phyloP scores from a whole-genome alignment of 2,329 filamentous ascomycete genomes.

The Colletotrichum sp. region DNA sequence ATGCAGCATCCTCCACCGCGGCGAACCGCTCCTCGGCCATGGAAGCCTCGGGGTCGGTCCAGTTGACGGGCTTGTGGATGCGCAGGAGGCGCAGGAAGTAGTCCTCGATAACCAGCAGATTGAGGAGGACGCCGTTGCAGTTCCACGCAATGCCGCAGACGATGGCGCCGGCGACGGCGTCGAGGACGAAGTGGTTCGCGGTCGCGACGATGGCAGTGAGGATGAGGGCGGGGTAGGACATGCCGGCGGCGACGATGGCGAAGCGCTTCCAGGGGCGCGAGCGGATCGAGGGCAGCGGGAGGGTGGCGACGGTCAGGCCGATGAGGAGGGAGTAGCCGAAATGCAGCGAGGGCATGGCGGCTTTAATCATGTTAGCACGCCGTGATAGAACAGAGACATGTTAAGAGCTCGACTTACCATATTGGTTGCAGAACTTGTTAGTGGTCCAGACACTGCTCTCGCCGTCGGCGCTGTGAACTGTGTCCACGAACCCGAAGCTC shows the following conservation, averaged over 20 bases:
- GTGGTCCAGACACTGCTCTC: constrained; percentile 55
- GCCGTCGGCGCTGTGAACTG: constrained; percentile 52
- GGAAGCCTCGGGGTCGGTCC: constrained; percentile 37
- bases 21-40: constrained; percentile 36
- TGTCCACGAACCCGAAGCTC: constrained; percentile 58
- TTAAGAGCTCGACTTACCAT: constrained; percentile 52
- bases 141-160: constrained; percentile 71
- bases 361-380: constrained; percentile 36
- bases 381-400: rapidly evolving
- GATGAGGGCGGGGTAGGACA: constrained; percentile 69
- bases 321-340: constrained; percentile 79
- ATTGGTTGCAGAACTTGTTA: constrained; percentile 78
- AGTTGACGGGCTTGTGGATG: constrained; percentile 67
- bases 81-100: constrained; percentile 68
- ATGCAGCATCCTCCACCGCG: not conserved
- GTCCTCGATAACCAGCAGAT: constrained; percentile 70
- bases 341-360: constrained; percentile 77
- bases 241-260: constrained; percentile 51
- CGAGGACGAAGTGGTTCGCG: constrained; percentile 76
- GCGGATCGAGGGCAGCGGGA: constrained; percentile 64
- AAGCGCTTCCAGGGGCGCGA: constrained; percentile 55
- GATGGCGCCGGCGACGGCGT: constrained; percentile 70
- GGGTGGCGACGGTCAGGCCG: constrained; percentile 70
- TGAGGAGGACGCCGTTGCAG: constrained; percentile 59
- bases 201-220: constrained; percentile 73